phyloP scores from a whole-genome alignment of 768 basidiomycete genomes.

The Lactarius tabidus region DNA sequence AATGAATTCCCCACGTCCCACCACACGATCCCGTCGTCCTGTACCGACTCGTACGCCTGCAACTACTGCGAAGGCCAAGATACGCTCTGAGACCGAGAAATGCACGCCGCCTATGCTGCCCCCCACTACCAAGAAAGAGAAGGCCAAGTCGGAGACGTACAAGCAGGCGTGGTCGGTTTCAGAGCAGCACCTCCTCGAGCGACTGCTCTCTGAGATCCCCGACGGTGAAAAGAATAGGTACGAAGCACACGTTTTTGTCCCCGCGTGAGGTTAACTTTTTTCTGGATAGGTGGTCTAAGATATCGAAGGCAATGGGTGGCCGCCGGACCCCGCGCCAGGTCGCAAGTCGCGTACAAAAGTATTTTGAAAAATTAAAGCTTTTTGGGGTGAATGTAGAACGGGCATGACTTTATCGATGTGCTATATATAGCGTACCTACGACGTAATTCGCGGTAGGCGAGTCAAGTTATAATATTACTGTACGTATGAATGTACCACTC shows the following conservation, averaged over 20 bases:
- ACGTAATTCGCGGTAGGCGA: too few species aligned
- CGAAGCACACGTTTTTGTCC: constrained; percentile 24
- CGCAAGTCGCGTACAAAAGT: constrained; percentile 86
- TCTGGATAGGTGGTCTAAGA: constrained; percentile 65
- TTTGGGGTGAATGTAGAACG: constrained; percentile 53
- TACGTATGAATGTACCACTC: too few species aligned
- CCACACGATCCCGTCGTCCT: constrained; percentile 14
- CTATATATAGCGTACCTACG: too few species aligned
- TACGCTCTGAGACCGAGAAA: not conserved
- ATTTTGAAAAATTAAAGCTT: constrained; percentile 77
- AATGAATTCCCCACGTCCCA: not conserved
- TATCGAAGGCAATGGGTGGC: constrained; percentile 78
- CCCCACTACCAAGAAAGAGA: constrained; percentile 25
- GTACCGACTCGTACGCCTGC: not conserved
- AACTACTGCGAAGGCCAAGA: constrained; percentile 16
- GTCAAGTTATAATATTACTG: too few species aligned
- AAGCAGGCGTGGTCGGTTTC: constrained; percentile 74
- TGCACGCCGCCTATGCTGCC: not conserved
- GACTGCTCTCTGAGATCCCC: constrained; percentile 69
- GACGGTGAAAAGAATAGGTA: constrained; percentile 73
- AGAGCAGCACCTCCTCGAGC: constrained; percentile 75
- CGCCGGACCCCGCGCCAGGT: constrained; percentile 76
- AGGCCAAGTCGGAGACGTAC: constrained; percentile 68
- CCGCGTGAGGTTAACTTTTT: not conserved
- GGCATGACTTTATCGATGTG: not conserved